Evolutionary conservation across 2,329 filamentous ascomycete genomes (phyloP).

Genomic region (Lecanicillium sp.): DNA sequence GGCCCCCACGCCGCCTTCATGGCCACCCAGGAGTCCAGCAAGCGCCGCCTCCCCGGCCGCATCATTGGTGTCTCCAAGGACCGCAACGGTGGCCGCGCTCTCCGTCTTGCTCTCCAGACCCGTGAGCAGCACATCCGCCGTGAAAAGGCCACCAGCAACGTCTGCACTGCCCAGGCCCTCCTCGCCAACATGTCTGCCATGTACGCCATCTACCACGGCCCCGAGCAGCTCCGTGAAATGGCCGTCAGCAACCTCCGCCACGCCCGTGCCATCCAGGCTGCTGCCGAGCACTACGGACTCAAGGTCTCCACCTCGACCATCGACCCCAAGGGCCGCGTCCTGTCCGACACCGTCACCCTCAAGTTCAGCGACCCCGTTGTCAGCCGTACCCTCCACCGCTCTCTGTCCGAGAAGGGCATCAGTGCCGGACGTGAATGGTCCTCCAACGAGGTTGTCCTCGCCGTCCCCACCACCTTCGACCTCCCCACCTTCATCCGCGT

Average conservation of each 20-base stretch:
- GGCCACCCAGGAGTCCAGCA: slow-evolving; percentile 81
- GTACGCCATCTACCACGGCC: slow-evolving; percentile 92
- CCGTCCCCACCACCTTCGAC: slow-evolving; percentile 18
- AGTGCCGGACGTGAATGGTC: slow-evolving; percentile 61
- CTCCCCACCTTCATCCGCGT: slow-evolving; percentile 16
- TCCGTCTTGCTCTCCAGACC: slow-evolving; percentile 74
- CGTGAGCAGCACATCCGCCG: slow-evolving; percentile 92
- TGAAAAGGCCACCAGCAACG: slow-evolving; percentile 96
- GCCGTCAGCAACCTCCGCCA: slow-evolving; percentile 69
- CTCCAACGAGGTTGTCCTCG: slow-evolving; percentile 17
- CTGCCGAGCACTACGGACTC: slow-evolving; percentile 55
- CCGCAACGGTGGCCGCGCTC: slow-evolving; percentile 70
- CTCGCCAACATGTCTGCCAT: slow-evolving; percentile 94
- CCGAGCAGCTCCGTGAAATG: slow-evolving; percentile 72
- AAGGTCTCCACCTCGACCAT: slow-evolving; percentile 52
- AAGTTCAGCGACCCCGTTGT: slow-evolving; percentile 26
- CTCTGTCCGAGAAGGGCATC: slow-evolving; percentile 51
- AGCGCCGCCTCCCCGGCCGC: slow-evolving; percentile 88
- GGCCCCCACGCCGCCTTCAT: slow-evolving; percentile 98
- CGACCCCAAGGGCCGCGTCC: slow-evolving; percentile 44
- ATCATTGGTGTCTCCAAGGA: slow-evolving; percentile 90
- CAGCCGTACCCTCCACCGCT: slow-evolving; percentile 15
- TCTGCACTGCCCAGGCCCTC: slow-evolving; percentile 90
- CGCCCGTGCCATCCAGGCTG: slow-evolving; percentile 60
- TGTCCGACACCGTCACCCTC: slow-evolving; percentile 79